Base-by-base conservation (phyloP, 768 basidiomycete genomes). In the Termitomyces heimii region DNA sequence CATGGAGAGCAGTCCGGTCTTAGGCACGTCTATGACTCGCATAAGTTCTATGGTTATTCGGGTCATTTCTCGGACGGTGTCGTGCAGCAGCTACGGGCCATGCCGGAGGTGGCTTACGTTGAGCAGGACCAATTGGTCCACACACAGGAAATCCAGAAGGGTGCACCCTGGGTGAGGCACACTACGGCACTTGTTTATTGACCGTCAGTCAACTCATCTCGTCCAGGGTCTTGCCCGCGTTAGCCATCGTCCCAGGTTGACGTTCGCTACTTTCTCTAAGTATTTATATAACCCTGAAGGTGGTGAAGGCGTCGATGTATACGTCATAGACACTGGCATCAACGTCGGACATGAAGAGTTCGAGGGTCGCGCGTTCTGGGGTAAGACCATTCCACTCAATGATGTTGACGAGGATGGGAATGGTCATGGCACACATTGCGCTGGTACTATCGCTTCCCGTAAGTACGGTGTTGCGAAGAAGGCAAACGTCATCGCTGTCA, bases 401-500 rank as follows among this genome's bases (percentile, higher is more conserved):
- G 94, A 96, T 62, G 80, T 79, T 4, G 96, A 98, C 64, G 82
- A 83, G 61, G 97, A 98, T 65, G 91, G 85, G 56, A 98, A 98
- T 71, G 97, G 97, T 60, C 97, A 99, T 67, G 97, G 96, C 40
- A 83, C 90, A 32, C 94, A 95, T 70, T 95, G 93, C 63, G 94
- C 95, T 46, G 95, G 95, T 54, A 99, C 95, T 31, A 95, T 98
- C 63, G 97, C 87, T n/a, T 94, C 92, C 5, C 74, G 77, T 66
- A 90, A 86, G 73, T 98, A 93, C 66, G 97, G 97, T 73, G 94
- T 99, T 45, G 94, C 97, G 51, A 98, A 99, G 85, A 81, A 81
- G 59, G 96, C 94, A 55, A 81, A 92, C 59, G 80, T 96, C 63
- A 79, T 89, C 62, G 94, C 94, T 34, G 93, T 96, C 71, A 96